These are phyloP conservation scores for Chaetomiaceae sp. DNA, from an alignment of 2,329 filamentous ascomycete species.

Conservation along the genomic window DNA sequence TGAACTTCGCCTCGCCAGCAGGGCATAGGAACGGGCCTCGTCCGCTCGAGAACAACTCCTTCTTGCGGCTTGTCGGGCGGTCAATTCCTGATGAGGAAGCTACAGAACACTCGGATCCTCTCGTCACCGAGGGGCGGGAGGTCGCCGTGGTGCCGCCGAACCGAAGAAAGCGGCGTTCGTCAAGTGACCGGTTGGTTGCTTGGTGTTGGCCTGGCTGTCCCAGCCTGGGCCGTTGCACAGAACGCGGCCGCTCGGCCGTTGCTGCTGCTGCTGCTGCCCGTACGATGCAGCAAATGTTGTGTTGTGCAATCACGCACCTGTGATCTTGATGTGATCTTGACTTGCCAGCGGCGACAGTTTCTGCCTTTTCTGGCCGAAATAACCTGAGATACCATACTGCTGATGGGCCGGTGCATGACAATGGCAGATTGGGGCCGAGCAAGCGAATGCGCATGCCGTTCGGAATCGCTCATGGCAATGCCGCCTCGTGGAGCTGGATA, in stretches of 20 bases:
- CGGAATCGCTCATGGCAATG: background rate
- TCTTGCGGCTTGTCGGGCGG: background rate
- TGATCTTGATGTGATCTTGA: background rate
- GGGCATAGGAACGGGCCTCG: too few species aligned
- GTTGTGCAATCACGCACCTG: background rate
- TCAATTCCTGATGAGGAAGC: constrained; percentile 22
- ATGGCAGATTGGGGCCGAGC: background rate
- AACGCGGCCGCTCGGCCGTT: background rate
- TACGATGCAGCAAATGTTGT: background rate
- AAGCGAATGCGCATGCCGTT: background rate
- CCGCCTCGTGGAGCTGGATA: background rate
- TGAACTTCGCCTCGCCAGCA: background rate
- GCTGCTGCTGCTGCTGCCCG: background rate
- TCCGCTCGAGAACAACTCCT: background rate
- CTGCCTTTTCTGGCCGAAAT: too few species aligned
- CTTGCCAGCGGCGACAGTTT: too few species aligned
- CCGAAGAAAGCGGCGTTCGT: constrained; percentile 5
- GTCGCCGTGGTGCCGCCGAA: constrained; percentile 6
- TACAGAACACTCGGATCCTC: constrained; percentile 4
- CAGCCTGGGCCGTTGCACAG: constrained; percentile 1
- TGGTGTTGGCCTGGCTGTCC: background rate
- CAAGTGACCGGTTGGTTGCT: constrained; percentile 12
- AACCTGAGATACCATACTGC: too few species aligned
- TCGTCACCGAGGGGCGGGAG: background rate
- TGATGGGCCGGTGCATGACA: background rate